Evolutionary conservation across 768 basidiomycete genomes (phyloP).

Genomic region (Amanita thiersii): DNA sequence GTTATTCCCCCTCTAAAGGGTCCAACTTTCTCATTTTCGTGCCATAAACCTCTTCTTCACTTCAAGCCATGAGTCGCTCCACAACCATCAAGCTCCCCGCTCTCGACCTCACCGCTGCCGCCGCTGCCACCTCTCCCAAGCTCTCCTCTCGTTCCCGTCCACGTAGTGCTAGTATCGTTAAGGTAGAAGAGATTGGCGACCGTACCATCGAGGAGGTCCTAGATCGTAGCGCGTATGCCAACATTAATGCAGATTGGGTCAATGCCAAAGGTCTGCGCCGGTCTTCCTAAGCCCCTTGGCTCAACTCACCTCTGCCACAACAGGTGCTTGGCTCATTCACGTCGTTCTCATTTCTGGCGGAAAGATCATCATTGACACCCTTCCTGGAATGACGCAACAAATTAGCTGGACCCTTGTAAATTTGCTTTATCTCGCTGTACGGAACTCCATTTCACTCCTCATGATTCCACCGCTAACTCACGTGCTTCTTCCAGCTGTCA

Average conservation of each 20-base stretch:
- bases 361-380: slow-evolving; percentile 88
- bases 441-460: slow-evolving; percentile 19
- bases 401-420: slow-evolving; percentile 95
- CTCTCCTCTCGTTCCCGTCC: slow-evolving; percentile 31
- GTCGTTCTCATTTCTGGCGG: slow-evolving; percentile 84
- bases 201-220: slow-evolving; percentile 64
- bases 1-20: slow-evolving; percentile 3
- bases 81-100: slow-evolving; percentile 49
- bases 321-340: slow-evolving; percentile 98
- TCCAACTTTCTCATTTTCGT: neutral
- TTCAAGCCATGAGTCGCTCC: slow-evolving; percentile 36
- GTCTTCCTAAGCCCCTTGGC: neutral
- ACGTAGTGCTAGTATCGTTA: slow-evolving; percentile 73
- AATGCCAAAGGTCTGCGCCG: slow-evolving; percentile 74
- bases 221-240: slow-evolving; percentile 74
- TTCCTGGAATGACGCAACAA: slow-evolving; percentile 92
- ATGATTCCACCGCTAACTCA: slow-evolving; percentile 6
- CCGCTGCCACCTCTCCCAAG: slow-evolving; percentile 17
- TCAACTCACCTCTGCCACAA: neutral
- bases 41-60: neutral
- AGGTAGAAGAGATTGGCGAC: slow-evolving; percentile 76
- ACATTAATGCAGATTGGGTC: slow-evolving; percentile 90
- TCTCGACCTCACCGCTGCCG: slow-evolving; percentile 27
- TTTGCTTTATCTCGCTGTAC: slow-evolving; percentile 80
- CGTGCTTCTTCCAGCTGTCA: slow-evolving; percentile 54